Conservation (phyloP, 2,329 filamentous ascomycete genomes). For the Arthrobotrys sphaeroides region DNA sequence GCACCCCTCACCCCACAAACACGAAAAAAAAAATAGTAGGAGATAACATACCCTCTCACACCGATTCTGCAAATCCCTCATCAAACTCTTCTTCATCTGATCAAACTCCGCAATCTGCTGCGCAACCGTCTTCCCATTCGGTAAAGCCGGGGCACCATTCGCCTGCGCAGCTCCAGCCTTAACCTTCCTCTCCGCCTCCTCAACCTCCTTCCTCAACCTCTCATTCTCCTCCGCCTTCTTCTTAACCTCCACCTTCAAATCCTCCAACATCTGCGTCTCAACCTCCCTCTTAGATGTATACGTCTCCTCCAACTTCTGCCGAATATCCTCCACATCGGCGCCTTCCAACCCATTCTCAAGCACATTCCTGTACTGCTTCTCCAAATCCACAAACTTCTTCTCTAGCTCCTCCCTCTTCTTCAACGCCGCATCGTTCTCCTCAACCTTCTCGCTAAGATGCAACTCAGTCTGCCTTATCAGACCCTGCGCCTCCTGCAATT, state of each 20-base stretch:
- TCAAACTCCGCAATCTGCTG: conserved; percentile 99
- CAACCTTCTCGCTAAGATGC: conserved; percentile 75
- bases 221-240: conserved; percentile 83
- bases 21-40: not conserved
- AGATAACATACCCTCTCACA: conserved; percentile 76
- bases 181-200: conserved; percentile 78
- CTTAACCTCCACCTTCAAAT: conserved; percentile 77
- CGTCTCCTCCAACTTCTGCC: conserved; percentile 78
- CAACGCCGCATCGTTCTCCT: conserved; percentile 71
- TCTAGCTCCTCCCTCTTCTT: conserved; percentile 80
- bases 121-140: conserved; percentile 89
- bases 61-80: conserved; percentile 97
- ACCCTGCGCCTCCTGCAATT: conserved; percentile 86
- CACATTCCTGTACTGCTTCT: conserved; percentile 84
- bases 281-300: conserved; percentile 79
- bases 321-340: conserved; percentile 83
- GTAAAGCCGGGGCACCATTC: conserved; percentile 66
- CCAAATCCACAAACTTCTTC: conserved; percentile 75
- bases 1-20: not conserved
- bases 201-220: conserved; percentile 80
- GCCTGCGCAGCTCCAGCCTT: conserved; percentile 73
- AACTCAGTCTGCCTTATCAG: conserved; percentile 92
- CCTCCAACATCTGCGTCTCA: conserved; percentile 76
- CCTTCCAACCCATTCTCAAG: conserved; percentile 81
- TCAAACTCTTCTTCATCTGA: conserved; percentile 99